A percentile compares a stretch with the other conserved stretches of the same genome.
Conservation (phyloP, 108 stramenopile species). For the Nitzschia palea region DNA sequence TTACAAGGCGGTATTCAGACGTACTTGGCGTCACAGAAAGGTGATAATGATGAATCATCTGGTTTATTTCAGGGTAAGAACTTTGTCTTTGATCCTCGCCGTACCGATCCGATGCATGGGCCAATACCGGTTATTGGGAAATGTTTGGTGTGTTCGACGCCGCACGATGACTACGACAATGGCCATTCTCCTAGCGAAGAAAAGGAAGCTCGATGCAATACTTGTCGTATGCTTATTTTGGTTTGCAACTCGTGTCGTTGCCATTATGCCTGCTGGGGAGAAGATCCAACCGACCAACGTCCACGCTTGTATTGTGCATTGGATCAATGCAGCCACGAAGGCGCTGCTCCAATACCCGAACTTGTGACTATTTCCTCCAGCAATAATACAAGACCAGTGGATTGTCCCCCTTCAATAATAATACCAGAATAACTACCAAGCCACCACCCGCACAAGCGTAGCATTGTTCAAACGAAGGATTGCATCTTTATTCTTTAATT, state of each 20-base stretch:
- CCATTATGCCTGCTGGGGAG: conserved; percentile 56
- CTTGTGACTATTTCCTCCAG: no score
- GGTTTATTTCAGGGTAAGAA: conserved; percentile 74
- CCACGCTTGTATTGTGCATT: conserved; percentile 59
- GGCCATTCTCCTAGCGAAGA: conserved; percentile 74
- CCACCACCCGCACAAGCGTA: no score
- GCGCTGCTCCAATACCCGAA: conserved; percentile 42
- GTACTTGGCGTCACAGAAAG: conserved; percentile 45
- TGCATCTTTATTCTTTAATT: no score
- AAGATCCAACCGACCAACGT: conserved; percentile 19
- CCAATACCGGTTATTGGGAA: conserved; percentile 40
- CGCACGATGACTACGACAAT: conserved; percentile 89
- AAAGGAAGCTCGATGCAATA: conserved; percentile 78
- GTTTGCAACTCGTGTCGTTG: conserved; percentile 71
- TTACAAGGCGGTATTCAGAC: conserved; percentile 81
- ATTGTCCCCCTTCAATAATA: no score
- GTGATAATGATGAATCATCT: not conserved
- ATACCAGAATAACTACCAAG: no score
- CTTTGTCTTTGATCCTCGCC: conserved; percentile 90
- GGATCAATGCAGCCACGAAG: conserved; percentile 64
- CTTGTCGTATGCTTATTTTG: conserved; percentile 78
- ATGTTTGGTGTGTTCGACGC: conserved; percentile 60
- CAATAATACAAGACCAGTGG: no score
- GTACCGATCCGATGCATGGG: conserved; percentile 52
- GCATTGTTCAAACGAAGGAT: no score